Evolutionary conservation across 768 basidiomycete species (phyloP), one percentile per base, ranked within the genome.

Genomic region (Fistulinella prunicolor): DNA sequence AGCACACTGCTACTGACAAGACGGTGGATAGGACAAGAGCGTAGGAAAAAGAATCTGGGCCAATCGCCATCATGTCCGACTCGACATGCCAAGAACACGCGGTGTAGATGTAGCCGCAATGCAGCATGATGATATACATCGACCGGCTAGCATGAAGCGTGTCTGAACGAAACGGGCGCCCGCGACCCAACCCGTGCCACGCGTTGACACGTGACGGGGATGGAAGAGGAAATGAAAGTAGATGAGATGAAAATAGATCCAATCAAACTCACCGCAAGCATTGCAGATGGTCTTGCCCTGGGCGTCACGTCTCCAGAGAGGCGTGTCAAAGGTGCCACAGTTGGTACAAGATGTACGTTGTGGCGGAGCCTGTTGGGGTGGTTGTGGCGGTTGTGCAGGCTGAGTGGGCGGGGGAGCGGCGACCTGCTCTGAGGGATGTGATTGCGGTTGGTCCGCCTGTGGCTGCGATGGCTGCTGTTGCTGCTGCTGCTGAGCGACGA

Each of bases 241-340:
- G 63, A 68, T 67, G 61, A 59, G 61, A 63, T 61, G 60, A 61
- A 63, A 60, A 56, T 14, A 49, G 60, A 59, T 53, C 28, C 53
- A 54, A 63, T 54, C 48, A 32, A n/a, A 79, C 89, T 79, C 66
- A 92, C 90, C 91, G 68, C 91, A 93, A 43, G 88, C 86, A 67
- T 93, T 93, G 74, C 91, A 94, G 62, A 93, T 80, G 41, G 84
- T 79, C 67, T 86, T 89, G 49, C 90, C 91, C 58, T 87, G 82
- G 37, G 77, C 72, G 64, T 89, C 89, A 57, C 89, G 79, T 58
- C 89, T 74, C 91, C 91, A 93, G 22, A 92, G 79, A 29, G 90
- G 89, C 47, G 89, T 90, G 53, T 81, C 78, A 6, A 76, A 72
- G n/a, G 86, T 85, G 16, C 82, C 82, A 69, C 91, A 89, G 66